Base-by-base conservation (phyloP, 2,329 filamentous ascomycete species). In the Samsoniella hepiali region DNA sequence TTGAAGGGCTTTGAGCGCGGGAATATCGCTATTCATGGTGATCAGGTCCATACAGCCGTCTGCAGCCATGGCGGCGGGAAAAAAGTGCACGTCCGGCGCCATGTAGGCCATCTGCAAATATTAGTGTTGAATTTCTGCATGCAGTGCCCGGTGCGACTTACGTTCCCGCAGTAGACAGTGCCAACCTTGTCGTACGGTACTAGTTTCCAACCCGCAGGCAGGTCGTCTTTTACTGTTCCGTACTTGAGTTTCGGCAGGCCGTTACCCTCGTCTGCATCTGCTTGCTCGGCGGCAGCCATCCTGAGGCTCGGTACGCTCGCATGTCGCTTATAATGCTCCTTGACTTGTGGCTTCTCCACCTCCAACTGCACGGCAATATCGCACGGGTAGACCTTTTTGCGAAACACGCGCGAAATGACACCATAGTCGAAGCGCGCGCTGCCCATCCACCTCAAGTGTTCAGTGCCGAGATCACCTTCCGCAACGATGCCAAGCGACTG, bases 381-480 rank as follows among this genome's bases (percentile, higher is more conserved):
- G 73, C 91, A 96, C 0, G 95, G 95, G 73, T 97, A 98, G 29
- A 90, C 82, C 38, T 86, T 91, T 72, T 91, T 89, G 62, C 85
- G 83, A 53, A 96, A 79, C 22, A 97, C 81, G 32, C 93, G 86
- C 66, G 88, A 82, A n/a, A 96, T 72, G 66, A 97, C 87, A 7
- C 95, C 95, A 70, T 89, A 89, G 0, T 91, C 93, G 71, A 99
- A 99, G 61, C 95, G 86, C 36, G 87, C 82, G 55, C 84, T 84
- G 22, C 95, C 95, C 89, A 99, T 93, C 93, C 94, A 98, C 50
- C 95, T 88, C 66, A 98, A 77, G 71, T 96, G 81, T 71, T 99
- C 95, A 0, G 95, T 99, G 2, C 86, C 93, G 13, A 99, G 81
- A 75, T 99, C 95, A 56, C 85, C 85, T 72, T 98, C 95, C 1